Conservation (phyloP, 768 basidiomycete species). For the Kockovaella imperatae region DNA sequence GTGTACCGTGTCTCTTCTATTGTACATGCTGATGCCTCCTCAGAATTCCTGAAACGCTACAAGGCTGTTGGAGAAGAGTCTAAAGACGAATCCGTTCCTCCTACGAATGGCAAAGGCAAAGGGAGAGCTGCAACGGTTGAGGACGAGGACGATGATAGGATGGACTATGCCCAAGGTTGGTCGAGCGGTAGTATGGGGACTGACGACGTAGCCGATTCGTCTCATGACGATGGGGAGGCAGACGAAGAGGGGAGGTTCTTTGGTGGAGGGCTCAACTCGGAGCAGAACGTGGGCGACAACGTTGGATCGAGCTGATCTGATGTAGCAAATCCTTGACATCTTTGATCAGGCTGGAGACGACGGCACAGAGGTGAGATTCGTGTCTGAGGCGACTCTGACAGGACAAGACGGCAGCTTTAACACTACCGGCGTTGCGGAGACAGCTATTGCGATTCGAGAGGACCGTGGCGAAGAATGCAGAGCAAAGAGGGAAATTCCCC, state of each 20-base stretch:
- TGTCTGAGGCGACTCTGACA: slow-evolving; percentile 1
- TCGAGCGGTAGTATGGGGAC: slow-evolving; percentile 6
- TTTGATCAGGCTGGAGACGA: slow-evolving; percentile 68
- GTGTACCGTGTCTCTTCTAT: background rate
- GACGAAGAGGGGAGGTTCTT: slow-evolving; percentile 88
- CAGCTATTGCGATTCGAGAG: slow-evolving; percentile 75
- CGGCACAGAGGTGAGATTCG: slow-evolving; percentile 56
- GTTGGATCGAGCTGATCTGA: background rate
- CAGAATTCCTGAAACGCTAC: background rate
- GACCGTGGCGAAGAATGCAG: slow-evolving; percentile 87
- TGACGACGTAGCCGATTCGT: slow-evolving; percentile 58
- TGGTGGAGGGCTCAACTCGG: slow-evolving; percentile 82
- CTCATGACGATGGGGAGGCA: slow-evolving; percentile 34
- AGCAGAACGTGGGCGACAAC: slow-evolving; percentile 60
- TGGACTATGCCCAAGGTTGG: slow-evolving; percentile 47
- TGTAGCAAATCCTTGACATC: slow-evolving; percentile 71
- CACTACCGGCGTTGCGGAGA: slow-evolving; percentile 62
- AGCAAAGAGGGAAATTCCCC: slow-evolving; percentile 89
- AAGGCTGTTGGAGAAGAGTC: slow-evolving; percentile 35
- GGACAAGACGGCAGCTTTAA: slow-evolving; percentile 53
- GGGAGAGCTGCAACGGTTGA: slow-evolving; percentile 47
- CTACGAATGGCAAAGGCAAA: slow-evolving; percentile 26
- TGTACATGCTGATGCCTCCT: background rate
- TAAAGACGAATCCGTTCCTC: slow-evolving; percentile 6
- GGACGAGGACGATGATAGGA: slow-evolving; percentile 53